Evolutionary conservation across 345 rosid species (phyloP), one percentile per base, ranked within the genome.

Genomic region (Garcia nutans): DNA sequence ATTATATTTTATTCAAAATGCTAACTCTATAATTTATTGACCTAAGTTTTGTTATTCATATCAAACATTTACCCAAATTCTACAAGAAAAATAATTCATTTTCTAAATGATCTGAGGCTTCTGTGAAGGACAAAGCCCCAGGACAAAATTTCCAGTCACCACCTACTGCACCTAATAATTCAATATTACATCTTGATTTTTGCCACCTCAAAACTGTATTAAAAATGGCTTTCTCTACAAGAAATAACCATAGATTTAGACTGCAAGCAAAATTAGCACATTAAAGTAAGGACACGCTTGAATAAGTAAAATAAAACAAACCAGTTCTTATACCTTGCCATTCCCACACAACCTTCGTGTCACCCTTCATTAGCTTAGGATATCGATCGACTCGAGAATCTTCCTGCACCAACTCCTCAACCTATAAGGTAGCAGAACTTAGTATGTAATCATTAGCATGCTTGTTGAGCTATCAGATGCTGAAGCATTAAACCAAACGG

Each of bases 301-400:
- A 65, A 37, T 16, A 65, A n/a, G 10, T 41, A 37, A 66, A 33
- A 24, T 12, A 19, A 41, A 31, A 28, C 13, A 58, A 54, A 44
- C 20, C 15, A 69, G 77, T 44, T 71, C 10, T 52, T 22, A 54
- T 84, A 93, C 99, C 97, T 89, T 95, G 97, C 99, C 97, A 93
- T 81, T 95, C 97, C 97, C 97, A 95, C 64, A 93, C 97, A 65
- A 90, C 97, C 80, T 86, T 95, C 57, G 93, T 87, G 84, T 95
- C 97, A 72, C 97, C 97, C 83, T 88, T 95, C 70, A 95, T 83
- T 28, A 95, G 67, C 84, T 90, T 91, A 10, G 93, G 96, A 74
- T 90, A 90, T 59, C 74, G 90, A 84, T 95, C 97, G 68, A 91
- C 87, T 76, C 97, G 92, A 65, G 98, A 90, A 82, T 94, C 98